Percentiles rank a stretch among this genome's conserved stretches.
These are phyloP conservation scores for Chytriomyces confervae DNA, from an alignment of 192 early-diverging fungal genomes.

Conservation along the genomic window DNA sequence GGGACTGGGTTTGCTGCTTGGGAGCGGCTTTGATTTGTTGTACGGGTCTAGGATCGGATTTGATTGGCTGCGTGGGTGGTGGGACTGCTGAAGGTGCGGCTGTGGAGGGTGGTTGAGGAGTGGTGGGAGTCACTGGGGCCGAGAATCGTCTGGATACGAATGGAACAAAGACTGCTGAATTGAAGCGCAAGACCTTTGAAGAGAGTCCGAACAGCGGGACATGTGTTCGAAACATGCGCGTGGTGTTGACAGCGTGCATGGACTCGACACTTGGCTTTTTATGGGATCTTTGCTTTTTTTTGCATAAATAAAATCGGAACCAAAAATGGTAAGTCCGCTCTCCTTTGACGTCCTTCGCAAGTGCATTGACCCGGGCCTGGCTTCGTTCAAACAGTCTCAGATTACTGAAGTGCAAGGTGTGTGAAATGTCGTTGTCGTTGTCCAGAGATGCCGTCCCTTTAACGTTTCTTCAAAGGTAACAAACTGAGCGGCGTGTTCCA, in stretches of 20 bases:
- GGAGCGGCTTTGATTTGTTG: neutral
- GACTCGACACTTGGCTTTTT: neutral
- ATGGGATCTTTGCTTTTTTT: neutral
- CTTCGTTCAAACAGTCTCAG: conserved; percentile 4
- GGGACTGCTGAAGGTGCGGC: neutral
- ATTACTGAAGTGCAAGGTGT: conserved; percentile 25
- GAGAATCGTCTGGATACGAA: neutral
- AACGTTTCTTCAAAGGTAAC: conserved; percentile 16
- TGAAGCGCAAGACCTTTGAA: no score
- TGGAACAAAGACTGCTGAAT: neutral
- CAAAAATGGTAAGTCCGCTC: neutral
- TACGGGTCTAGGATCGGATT: no score
- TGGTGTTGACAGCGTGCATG: neutral
- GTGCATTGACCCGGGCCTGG: neutral
- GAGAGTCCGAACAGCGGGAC: no score
- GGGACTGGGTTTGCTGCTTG: neutral
- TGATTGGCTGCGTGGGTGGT: no score
- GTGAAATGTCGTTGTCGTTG: neutral
- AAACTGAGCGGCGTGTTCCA: conserved; percentile 41
- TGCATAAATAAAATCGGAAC: neutral
- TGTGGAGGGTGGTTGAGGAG: neutral
- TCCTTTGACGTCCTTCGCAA: neutral
- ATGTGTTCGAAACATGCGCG: no score
- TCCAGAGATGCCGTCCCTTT: neutral
- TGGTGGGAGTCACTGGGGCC: neutral